phyloP scores from a whole-genome alignment of 495 filamentous ascomycete species.

The Cercophora samala region DNA sequence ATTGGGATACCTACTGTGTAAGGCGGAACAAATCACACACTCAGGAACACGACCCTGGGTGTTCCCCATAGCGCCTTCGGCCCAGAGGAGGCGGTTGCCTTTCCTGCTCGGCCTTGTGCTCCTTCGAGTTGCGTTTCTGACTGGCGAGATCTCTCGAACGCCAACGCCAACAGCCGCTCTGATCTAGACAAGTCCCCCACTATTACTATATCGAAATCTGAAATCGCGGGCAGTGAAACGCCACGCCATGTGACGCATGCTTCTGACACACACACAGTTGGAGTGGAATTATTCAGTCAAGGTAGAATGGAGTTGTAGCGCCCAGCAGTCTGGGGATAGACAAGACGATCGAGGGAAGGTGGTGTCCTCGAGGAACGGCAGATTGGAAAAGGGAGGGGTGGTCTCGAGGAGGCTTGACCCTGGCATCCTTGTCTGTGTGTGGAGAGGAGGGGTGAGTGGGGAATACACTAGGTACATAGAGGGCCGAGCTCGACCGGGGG shows the following conservation, averaged over 20 bases:
- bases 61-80: slow-evolving; percentile 5
- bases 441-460: slow-evolving; percentile 15
- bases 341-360: slow-evolving; percentile 22
- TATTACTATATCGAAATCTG: not conserved
- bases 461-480: too few species aligned
- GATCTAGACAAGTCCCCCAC: not conserved
- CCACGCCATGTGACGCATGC: slow-evolving; percentile 29
- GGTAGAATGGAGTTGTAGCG: slow-evolving; percentile 13
- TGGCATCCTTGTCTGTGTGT: slow-evolving; percentile 17
- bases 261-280: slow-evolving; percentile 14
- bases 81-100: not conserved
- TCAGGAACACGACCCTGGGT: not conserved
- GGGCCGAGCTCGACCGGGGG: slow-evolving; percentile 19
- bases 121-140: not conserved
- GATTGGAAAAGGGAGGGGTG: slow-evolving; percentile 16
- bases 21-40: slow-evolving; percentile 22
- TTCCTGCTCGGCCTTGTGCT: not conserved
- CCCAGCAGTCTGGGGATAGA: slow-evolving; percentile 26
- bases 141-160: not conserved
- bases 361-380: slow-evolving; percentile 27
- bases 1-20: not conserved
- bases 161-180: not conserved
- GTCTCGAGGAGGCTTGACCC: slow-evolving; percentile 5
- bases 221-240: slow-evolving; percentile 10
- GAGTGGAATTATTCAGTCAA: not conserved